A percentile compares a stretch with the other conserved stretches of the same genome.
phyloP scores from a whole-genome alignment of 352 stramenopile genomes.

The Phytophthora citricola region DNA sequence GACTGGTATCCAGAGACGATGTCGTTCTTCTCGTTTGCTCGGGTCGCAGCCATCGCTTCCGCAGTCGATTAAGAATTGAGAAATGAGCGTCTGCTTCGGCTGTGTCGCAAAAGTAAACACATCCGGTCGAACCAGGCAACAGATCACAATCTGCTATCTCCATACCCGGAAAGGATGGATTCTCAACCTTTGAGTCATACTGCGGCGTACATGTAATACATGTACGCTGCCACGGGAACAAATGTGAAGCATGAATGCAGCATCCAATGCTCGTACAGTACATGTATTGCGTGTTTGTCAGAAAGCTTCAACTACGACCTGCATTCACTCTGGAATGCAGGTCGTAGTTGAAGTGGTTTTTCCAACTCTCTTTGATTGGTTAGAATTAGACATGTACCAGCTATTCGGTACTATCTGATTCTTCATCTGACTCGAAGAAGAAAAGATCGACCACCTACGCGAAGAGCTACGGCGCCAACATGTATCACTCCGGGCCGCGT shows the following conservation, averaged over 20 bases:
- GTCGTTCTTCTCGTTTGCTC: slow-evolving; percentile 18
- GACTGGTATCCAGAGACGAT: slow-evolving; percentile 19
- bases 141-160: slow-evolving; percentile 23
- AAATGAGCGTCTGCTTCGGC: slow-evolving; percentile 9
- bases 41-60: slow-evolving; percentile 12
- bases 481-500: slow-evolving; percentile 28
- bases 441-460: slow-evolving; percentile 25
- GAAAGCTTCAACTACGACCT: too few species aligned
- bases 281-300: too few species aligned
- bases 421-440: slow-evolving; percentile 22
- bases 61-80: slow-evolving; percentile 12
- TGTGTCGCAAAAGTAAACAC: slow-evolving; percentile 20
- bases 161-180: slow-evolving; percentile 12
- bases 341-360: background rate
- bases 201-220: too few species aligned
- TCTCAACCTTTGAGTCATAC: slow-evolving; percentile 16
- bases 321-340: too few species aligned
- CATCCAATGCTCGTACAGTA: too few species aligned
- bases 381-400: slow-evolving; percentile 3
- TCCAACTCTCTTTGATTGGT: slow-evolving; percentile 7
- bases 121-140: slow-evolving; percentile 14
- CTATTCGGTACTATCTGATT: slow-evolving; percentile 22
- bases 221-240: too few species aligned
- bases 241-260: too few species aligned
- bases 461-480: slow-evolving; percentile 25